Base-by-base conservation (phyloP, 768 basidiomycete species). In the Tulasnella sp. region DNA sequence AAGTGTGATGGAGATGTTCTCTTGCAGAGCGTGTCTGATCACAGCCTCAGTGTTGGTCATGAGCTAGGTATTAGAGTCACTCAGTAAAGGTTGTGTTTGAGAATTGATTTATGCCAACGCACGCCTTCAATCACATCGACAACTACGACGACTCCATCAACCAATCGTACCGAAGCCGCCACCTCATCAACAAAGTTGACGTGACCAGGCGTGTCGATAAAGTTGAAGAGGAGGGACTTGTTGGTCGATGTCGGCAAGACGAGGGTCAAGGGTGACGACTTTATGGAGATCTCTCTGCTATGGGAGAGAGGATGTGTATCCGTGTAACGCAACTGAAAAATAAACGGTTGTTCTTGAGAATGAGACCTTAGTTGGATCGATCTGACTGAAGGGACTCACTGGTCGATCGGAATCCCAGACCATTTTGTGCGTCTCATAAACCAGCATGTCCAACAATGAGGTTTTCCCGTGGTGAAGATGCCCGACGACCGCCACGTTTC, bases 71-170 rank as follows among this genome's bases (percentile, higher is more conserved):
- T 15, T 38, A 24, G n/a, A 30, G 43, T 50, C 25, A 46, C 21
- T 25, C 4, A 49, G 50, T 69, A 8, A 67, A 43, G 50, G 34
- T 59, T 49, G 4, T 30, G 34, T 22, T 9, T 22, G 44, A 38
- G 44, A 61, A 63, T 31, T 66, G 60, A 46, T 55, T n/a, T 17
- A 53, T 51, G 27, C 17, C 12, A 42, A 73, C 84, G 68, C 68
- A 94, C 94, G 65, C 96, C 96, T 75, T 98, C 96, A 3, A 98
- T 88, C n/a, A 89, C 96, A 66, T 99, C 96, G 2, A 99, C 93
- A 0, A 98, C 93, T 22, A 99, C 72, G 1, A 98, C 71, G 46
- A 96, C 82, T 31, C 96, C 96, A 68, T 99, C 96, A 17, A 80
- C 84, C 41, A 97, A 73, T 45, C 96, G 80, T 59, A 93, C 81